Evolutionary conservation across 192 early-diverging fungal genomes (phyloP).

Genomic region (Backusella morwellensis): DNA sequence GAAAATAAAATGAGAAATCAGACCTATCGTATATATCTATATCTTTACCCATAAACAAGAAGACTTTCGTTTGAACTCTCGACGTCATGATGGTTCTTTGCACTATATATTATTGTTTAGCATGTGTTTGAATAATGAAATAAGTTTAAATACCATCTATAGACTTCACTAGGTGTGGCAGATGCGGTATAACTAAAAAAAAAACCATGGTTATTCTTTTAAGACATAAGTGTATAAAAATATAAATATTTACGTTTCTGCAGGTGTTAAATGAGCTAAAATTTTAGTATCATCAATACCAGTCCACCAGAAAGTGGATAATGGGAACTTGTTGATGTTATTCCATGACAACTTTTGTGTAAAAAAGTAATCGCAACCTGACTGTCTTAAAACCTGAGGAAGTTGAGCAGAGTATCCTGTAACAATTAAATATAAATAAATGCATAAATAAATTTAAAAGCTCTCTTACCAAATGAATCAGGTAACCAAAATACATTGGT

Average conservation of each 20-base stretch:
- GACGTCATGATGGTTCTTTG: slow-evolving; percentile 88
- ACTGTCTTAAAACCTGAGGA: slow-evolving; percentile 85
- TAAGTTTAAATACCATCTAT: slow-evolving; percentile 22
- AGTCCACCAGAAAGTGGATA: slow-evolving; percentile 95
- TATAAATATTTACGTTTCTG: slow-evolving; percentile 29
- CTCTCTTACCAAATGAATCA: slow-evolving; percentile 79
- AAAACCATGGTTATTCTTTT: background rate
- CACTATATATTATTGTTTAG: slow-evolving; percentile 37
- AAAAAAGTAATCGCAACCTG: slow-evolving; percentile 95
- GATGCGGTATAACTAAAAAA: slow-evolving; percentile 26
- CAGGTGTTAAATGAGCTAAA: slow-evolving; percentile 35
- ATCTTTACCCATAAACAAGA: slow-evolving; percentile 72
- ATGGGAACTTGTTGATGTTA: slow-evolving; percentile 98
- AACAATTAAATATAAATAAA: background rate
- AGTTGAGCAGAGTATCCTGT: slow-evolving; percentile 79
- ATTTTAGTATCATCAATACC: slow-evolving; percentile 87
- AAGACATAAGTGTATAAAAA: background rate
- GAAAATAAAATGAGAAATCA: background rate
- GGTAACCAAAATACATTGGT: slow-evolving; percentile 92
- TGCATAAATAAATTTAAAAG: background rate
- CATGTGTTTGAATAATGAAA: background rate
- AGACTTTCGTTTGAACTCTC: slow-evolving; percentile 85
- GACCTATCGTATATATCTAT: slow-evolving; percentile 7
- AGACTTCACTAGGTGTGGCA: slow-evolving; percentile 28
- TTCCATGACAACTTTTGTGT: slow-evolving; percentile 99